Base-by-base conservation (phyloP, 306 rosid genomes). In the Medicago ruthenica region DNA sequence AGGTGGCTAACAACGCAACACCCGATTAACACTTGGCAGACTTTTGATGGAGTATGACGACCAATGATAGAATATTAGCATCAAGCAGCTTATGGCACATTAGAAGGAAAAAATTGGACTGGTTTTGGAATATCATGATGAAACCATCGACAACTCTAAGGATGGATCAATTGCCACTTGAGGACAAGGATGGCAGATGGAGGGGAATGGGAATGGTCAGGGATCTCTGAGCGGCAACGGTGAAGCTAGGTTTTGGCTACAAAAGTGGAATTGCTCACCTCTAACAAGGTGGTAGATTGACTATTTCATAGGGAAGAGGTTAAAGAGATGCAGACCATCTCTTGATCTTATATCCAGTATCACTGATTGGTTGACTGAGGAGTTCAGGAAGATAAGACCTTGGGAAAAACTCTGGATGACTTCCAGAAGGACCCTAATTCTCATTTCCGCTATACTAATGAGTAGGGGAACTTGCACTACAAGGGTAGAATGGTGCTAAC, bases 111-210 rank as follows among this genome's bases (percentile, higher is more conserved):
- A 10, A 58, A 4, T 57, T 58, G 16, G 36, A 4, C 9, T 58
- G 63, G 37, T 58, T 58, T 58, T 58, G 63, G 63, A 58, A 58
- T n/a, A 22, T 8, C 15, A 10, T 22, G 16, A 58, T 21, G 37
- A 21, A 58, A 22, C 36, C 63, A 21, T 34, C 13, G n/a, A 4
- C 16, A 22, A 58, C 36, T 58, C 63, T 22, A 58, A 22, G 37
- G 64, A 22, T 58, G 64, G 39, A 22, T 11, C 39, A 22, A 22
- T 21, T 58, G 64, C 21, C 64, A 58, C 64, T 22, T 12, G 37
- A 58, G 64, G 9, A 58, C 37, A 58, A 58, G 12, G 64, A 58
- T 58, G 64, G 64, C 9, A 1, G 64, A 24, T 58, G 64, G 39
- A 58, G 39, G 15, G 22, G 37, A 58, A 27, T 58, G 64, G 64